Evolutionary conservation across 2,329 filamentous ascomycete genomes (phyloP), one percentile per base, ranked within the genome.

Genomic region (Myriosclerotinia curreyana): DNA sequence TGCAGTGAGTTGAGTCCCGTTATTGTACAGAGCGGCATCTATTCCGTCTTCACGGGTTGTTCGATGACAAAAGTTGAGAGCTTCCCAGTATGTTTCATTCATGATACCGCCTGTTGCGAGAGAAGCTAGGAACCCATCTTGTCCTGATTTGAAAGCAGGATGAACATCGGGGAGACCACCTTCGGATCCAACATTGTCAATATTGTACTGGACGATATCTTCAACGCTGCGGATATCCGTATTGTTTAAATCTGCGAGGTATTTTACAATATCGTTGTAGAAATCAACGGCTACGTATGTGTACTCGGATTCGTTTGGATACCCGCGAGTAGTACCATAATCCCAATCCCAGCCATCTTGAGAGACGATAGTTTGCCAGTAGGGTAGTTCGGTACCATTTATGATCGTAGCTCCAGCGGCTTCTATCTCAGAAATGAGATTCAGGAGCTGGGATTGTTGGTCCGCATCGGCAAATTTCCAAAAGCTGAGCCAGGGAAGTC

Each of bases 301-400:
- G 75, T 87, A 91, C 74, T 91, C 88, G 17, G 86, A 90, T 75
- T 91, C 84, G 66, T 91, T 90, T n/a, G 85, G 77, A 70, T 78
- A 85, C 2, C 86, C 86, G 5, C 86, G 82, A 1, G 78, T 81
- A 7, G 77, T 80, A 17, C 88, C 87, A 67, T 85, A 88, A 70
- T 89, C 87, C 82, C 89, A 92, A 74, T 92, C 80, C 88, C 88
- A 92, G n/a, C 87, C 86, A 56, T 82, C 74, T 0, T 85, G 86
- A 40, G 82, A 83, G 15, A 92, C 81, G 31, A 90, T 83, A 0
- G 77, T 83, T 71, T 86, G 75, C 70, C 85, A 82, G 72, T 85
- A 78, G 28, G 85, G 84, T 2, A 92, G 80, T 72, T 92, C 89
- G 0, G 87, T 90, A 34, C 81, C 81, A 71, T 91, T 90, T 71